These are phyloP conservation scores for Colletotrichum siamense DNA, from an alignment of 2,329 filamentous ascomycete genomes.

Conservation along the genomic window DNA sequence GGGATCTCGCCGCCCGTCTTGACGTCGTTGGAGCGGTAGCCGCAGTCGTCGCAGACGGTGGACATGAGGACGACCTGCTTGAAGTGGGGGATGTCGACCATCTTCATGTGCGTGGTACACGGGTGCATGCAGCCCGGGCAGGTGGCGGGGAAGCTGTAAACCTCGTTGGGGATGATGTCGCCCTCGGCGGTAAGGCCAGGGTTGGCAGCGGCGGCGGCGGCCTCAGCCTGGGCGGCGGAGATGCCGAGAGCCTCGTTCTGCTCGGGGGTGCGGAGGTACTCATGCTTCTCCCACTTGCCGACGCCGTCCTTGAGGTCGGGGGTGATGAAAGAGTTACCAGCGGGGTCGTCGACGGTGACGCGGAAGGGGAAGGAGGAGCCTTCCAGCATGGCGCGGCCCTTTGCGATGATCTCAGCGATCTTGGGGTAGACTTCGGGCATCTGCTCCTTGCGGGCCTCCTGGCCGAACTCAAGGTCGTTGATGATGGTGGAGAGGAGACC, in stretches of 20 bases:
- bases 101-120: slow-evolving; percentile 96
- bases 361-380: slow-evolving; percentile 87
- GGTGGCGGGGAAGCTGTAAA: slow-evolving; percentile 89
- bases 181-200: slow-evolving; percentile 58
- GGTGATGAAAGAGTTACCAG: slow-evolving; percentile 96
- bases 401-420: slow-evolving; percentile 76
- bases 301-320: slow-evolving; percentile 79
- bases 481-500: slow-evolving; percentile 81
- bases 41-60: slow-evolving; percentile 89
- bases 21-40: slow-evolving; percentile 95
- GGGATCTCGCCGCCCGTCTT: slow-evolving; percentile 96
- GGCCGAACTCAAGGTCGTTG: slow-evolving; percentile 80
- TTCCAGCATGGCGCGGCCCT: slow-evolving; percentile 77
- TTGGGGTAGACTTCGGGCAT: slow-evolving; percentile 81
- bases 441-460: slow-evolving; percentile 80
- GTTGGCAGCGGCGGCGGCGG: slow-evolving; percentile 55
- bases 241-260: slow-evolving; percentile 90
- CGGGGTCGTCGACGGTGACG: slow-evolving; percentile 85
- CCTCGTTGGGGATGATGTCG: slow-evolving; percentile 90
- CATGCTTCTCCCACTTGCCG: slow-evolving; percentile 88
- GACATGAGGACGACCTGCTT: slow-evolving; percentile 97
- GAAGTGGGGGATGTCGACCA: slow-evolving; percentile 97
- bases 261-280: slow-evolving; percentile 81
- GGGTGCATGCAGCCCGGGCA: slow-evolving; percentile 89
- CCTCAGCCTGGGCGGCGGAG: slow-evolving; percentile 63